Conservation (phyloP, 139 green algal species). For the Micractinium conductrix region DNA sequence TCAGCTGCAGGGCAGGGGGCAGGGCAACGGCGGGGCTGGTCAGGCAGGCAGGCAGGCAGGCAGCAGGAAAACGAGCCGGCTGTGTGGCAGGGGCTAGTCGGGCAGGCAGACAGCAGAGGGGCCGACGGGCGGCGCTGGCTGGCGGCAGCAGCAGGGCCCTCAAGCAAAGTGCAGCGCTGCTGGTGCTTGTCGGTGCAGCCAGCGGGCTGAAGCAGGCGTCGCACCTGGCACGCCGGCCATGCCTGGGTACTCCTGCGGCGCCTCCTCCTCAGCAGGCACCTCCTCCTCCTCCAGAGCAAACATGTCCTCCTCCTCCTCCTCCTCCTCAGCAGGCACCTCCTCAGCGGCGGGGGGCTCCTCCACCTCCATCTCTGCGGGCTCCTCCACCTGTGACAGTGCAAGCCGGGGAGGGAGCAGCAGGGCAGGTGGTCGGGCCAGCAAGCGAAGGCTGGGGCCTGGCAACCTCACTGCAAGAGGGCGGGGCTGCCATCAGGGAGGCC, state of each 20-base stretch:
- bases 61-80: no score
- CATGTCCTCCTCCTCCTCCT: background rate
- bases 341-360: background rate
- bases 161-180: no score
- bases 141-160: no score
- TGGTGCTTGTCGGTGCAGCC: no score
- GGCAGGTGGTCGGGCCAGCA: background rate
- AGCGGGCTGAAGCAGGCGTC: background rate
- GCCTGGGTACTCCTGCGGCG: background rate
- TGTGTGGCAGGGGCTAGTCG: no score
- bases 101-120: no score
- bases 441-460: background rate
- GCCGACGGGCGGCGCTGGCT: no score
- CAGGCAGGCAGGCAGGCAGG: background rate
- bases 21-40: background rate
- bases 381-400: conserved; percentile 1
- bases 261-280: background rate
- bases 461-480: background rate
- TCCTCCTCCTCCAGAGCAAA: background rate
- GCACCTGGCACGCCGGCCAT: conserved; percentile 26
- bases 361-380: conserved; percentile 14
- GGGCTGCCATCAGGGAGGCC: background rate
- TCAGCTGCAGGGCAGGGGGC: background rate
- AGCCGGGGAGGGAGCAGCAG: background rate
- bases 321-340: background rate